Conservation (phyloP, 139 green algal genomes). For the Pseudopediastrum boryanum region DNA sequence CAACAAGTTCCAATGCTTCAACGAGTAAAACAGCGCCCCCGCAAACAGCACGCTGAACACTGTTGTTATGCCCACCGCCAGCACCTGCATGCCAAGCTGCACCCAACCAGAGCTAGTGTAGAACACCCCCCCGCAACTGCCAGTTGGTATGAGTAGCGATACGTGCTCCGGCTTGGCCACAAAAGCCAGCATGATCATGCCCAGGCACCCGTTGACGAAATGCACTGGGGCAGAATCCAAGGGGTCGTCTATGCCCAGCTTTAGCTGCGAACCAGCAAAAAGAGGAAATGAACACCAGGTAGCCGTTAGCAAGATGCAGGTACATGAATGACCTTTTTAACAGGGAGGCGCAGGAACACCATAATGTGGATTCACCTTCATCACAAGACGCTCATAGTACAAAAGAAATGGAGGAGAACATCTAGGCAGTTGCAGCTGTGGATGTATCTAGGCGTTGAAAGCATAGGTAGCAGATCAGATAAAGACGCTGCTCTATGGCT, state of each 20-base stretch:
- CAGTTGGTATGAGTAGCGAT: slow-evolving; percentile 27
- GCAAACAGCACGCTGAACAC: slow-evolving; percentile 29
- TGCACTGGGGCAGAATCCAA: slow-evolving; percentile 51
- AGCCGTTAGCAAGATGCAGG: neutral
- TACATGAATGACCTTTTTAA: neutral
- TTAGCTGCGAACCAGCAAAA: slow-evolving; percentile 1
- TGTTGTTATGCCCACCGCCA: too few species aligned
- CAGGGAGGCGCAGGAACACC: neutral
- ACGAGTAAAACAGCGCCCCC: slow-evolving; percentile 28
- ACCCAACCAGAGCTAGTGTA: slow-evolving; percentile 38
- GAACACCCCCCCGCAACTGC: slow-evolving; percentile 50
- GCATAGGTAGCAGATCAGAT: too few species aligned
- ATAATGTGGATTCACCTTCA: too few species aligned
- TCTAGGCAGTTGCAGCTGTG: too few species aligned
- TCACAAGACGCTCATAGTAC: too few species aligned
- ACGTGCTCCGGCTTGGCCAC: slow-evolving; percentile 52
- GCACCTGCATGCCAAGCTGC: slow-evolving; percentile 52
- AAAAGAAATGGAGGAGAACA: too few species aligned
- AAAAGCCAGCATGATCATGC: slow-evolving; percentile 45
- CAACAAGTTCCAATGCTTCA: slow-evolving; percentile 25
- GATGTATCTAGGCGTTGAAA: too few species aligned
- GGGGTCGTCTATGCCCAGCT: slow-evolving; percentile 51
- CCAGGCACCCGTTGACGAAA: slow-evolving; percentile 36
- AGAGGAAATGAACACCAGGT: neutral
- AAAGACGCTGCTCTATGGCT: too few species aligned